Conservation (phyloP, 1,139 yeast species). For the Sporopachydermia cereana region DNA sequence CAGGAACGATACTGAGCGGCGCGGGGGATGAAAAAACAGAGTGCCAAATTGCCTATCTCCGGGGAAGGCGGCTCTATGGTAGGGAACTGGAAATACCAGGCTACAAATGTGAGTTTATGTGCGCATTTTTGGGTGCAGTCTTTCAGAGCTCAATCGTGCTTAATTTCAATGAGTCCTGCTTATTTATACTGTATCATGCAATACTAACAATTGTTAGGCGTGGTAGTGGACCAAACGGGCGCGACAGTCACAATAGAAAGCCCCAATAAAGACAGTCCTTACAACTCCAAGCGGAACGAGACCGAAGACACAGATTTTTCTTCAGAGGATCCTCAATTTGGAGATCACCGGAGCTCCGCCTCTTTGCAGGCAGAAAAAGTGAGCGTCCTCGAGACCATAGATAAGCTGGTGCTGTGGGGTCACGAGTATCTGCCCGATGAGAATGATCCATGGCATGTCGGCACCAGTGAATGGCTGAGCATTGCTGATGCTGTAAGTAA, state of each 20-base stretch:
- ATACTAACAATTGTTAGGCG: neutral
- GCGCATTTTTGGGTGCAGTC: too few relatives aligned
- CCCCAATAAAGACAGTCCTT: neutral
- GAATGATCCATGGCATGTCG: constrained; percentile 17
- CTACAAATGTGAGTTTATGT: constrained; percentile 13
- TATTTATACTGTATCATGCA: too few relatives aligned
- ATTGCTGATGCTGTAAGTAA: constrained; percentile 16
- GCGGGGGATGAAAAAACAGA: neutral
- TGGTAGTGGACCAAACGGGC: neutral
- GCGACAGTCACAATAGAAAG: neutral
- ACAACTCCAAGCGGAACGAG: too few relatives aligned
- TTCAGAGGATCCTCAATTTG: too few relatives aligned
- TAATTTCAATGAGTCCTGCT: too few relatives aligned
- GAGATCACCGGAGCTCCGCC: too few relatives aligned
- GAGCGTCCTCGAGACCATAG: constrained; percentile 13
- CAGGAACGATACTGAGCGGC: neutral
- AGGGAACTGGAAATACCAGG: constrained; percentile 11
- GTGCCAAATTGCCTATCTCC: constrained; percentile 13
- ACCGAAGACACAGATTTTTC: too few relatives aligned
- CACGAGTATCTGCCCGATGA: constrained; percentile 18
- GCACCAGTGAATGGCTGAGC: constrained; percentile 16
- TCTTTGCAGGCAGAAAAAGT: constrained; percentile 9
- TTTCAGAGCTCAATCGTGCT: too few relatives aligned
- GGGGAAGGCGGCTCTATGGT: constrained; percentile 19
- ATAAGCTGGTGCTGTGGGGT: constrained; percentile 18